Percentiles rank a stretch among this genome's conserved stretches.
These are phyloP conservation scores for Multifurca ochricompacta DNA, from an alignment of 768 basidiomycete genomes.

Conservation along the genomic window DNA sequence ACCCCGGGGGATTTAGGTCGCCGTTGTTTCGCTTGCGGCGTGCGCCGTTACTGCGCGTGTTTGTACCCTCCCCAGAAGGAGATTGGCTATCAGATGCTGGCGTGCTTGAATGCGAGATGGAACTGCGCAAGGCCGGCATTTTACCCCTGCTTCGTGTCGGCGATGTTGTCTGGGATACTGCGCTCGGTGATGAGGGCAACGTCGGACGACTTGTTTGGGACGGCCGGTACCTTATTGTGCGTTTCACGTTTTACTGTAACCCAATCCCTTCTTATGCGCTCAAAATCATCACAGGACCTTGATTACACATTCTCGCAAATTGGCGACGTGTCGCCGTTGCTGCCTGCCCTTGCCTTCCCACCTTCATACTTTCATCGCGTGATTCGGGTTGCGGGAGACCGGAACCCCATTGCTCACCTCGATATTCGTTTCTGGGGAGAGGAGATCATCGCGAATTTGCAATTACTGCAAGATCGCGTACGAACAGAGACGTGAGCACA, in stretches of 20 bases:
- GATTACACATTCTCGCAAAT: constrained; percentile 73
- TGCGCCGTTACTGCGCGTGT: constrained; percentile 71
- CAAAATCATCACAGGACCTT: constrained; percentile 48
- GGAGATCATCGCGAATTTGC: constrained; percentile 65
- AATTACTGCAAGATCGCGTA: constrained; percentile 69
- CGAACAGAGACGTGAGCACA: constrained; percentile 70
- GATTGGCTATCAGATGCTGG: constrained; percentile 81
- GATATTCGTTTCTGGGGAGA: constrained; percentile 74
- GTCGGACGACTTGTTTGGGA: constrained; percentile 82
- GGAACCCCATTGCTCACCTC: constrained; percentile 53
- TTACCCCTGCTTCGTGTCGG: constrained; percentile 56
- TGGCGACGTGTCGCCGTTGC: constrained; percentile 73
- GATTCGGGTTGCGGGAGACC: constrained; percentile 43
- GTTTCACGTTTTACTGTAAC: constrained; percentile 28
- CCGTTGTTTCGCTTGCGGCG: constrained; percentile 64
- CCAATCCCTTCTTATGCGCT: neutral
- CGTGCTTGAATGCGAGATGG: constrained; percentile 75
- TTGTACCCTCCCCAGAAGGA: constrained; percentile 80
- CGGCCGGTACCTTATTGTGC: constrained; percentile 77
- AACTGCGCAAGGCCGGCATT: constrained; percentile 64
- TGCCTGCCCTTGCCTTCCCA: constrained; percentile 72
- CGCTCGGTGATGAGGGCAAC: constrained; percentile 81
- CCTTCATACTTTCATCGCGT: constrained; percentile 89
- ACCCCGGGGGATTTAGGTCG: constrained; percentile 42
- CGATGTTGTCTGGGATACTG: constrained; percentile 83